Conservation (phyloP, 306 rosid species). For the Trifolium subterraneum region DNA sequence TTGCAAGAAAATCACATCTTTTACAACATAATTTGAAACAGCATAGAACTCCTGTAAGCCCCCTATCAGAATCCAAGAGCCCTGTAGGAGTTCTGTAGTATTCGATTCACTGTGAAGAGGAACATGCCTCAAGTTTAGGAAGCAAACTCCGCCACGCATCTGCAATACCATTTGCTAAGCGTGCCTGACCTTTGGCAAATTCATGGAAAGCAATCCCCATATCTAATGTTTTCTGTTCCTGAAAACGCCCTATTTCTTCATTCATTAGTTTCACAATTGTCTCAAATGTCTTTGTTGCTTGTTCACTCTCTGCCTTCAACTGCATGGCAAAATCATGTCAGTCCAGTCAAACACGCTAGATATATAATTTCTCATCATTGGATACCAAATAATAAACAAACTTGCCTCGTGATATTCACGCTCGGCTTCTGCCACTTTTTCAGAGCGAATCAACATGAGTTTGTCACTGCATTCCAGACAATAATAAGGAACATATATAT, state of each 20-base stretch:
- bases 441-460: constrained; percentile 86
- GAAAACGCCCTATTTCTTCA: constrained; percentile 88
- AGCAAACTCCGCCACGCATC: constrained; percentile 96
- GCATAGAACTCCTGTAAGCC: constrained; percentile 45
- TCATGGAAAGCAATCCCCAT: constrained; percentile 94
- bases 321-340: constrained; percentile 57
- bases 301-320: constrained; percentile 95
- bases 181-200: constrained; percentile 97
- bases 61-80: constrained; percentile 52
- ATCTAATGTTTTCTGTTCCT: constrained; percentile 88
- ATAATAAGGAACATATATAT: constrained; percentile 14
- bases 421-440: constrained; percentile 86
- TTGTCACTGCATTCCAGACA: constrained; percentile 72
- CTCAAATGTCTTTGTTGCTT: constrained; percentile 81
- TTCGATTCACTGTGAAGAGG: constrained; percentile 51
- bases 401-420: constrained; percentile 87
- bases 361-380: neutral
- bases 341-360: constrained; percentile 30
- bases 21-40: constrained; percentile 49
- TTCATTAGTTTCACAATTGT: constrained; percentile 79
- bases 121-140: constrained; percentile 88
- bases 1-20: constrained; percentile 39
- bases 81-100: constrained; percentile 28
- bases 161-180: constrained; percentile 80
- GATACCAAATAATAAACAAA: constrained; percentile 31